These are phyloP conservation scores for Sanghuangporus weigelae DNA, from an alignment of 1,284 basidiomycete species.

Conservation along the genomic window DNA sequence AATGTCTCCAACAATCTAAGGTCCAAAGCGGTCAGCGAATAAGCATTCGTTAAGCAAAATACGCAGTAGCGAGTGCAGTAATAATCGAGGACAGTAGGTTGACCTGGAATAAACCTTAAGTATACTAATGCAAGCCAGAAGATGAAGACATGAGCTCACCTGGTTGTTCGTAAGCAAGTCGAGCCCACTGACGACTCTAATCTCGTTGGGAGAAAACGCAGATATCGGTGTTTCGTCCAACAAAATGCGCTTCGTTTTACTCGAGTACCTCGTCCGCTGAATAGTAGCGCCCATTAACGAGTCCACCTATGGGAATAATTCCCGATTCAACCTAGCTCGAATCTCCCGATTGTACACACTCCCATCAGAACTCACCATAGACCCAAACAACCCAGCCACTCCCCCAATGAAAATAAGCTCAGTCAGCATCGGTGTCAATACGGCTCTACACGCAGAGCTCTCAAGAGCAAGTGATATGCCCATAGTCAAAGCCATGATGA, in stretches of 20 bases:
- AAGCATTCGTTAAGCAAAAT: constrained; percentile 21
- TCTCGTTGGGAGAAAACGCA: constrained; percentile 25
- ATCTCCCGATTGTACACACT: not conserved
- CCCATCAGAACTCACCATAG: constrained; percentile 45
- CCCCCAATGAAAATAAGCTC: constrained; percentile 55
- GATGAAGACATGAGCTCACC: constrained; percentile 33
- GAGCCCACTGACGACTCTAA: constrained; percentile 63
- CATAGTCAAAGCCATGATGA: constrained; percentile 61
- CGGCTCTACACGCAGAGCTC: constrained; percentile 43
- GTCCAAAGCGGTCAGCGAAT: not conserved
- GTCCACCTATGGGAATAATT: constrained; percentile 50
- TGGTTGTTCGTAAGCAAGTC: constrained; percentile 81
- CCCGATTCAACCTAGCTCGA: not conserved
- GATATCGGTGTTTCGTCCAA: constrained; percentile 45
- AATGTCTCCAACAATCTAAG: not conserved
- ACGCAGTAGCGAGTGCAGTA: constrained; percentile 34
- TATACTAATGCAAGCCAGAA: not conserved
- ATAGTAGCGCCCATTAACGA: constrained; percentile 85
- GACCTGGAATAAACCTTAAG: constrained; percentile 28
- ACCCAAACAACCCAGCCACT: constrained; percentile 68
- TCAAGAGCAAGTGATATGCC: constrained; percentile 57
- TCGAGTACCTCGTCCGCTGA: constrained; percentile 77
- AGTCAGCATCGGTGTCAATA: constrained; percentile 33
- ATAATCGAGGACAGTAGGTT: constrained; percentile 40
- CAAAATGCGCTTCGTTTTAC: constrained; percentile 57